Evolutionary conservation across 2,329 filamentous ascomycete species (phyloP).

Genomic region (Botrytis sinoallii): DNA sequence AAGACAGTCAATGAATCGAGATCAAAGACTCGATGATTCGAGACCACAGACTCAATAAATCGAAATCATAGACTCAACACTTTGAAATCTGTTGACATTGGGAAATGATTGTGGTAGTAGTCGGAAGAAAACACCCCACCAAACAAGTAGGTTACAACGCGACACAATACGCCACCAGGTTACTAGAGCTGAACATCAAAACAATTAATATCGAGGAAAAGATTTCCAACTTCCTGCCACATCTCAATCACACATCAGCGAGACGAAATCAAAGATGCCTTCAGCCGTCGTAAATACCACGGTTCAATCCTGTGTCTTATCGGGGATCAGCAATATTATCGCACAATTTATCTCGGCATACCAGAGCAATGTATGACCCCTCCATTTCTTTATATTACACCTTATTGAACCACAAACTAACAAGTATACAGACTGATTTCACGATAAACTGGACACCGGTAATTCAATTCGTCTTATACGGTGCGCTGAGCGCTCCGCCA

Average conservation of each 20-base stretch:
- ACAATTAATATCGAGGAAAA: background rate
- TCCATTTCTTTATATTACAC: background rate
- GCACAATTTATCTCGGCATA: slow-evolving; percentile 69
- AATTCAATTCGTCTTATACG: slow-evolving; percentile 74
- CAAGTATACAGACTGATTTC: slow-evolving; percentile 51
- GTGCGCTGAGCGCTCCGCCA: slow-evolving; percentile 69
- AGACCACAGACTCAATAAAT: background rate
- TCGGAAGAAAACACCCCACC: background rate
- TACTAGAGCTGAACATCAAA: background rate
- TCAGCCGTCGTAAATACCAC: slow-evolving; percentile 16
- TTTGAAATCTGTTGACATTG: background rate
- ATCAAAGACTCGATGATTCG: background rate
- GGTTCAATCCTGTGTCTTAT: slow-evolving; percentile 15
- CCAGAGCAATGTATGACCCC: slow-evolving; percentile 37
- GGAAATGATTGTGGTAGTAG: background rate
- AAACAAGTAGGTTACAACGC: background rate
- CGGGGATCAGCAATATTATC: slow-evolving; percentile 45
- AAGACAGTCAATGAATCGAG: background rate
- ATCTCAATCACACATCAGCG: background rate
- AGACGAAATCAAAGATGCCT: slow-evolving; percentile 7
- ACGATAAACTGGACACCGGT: slow-evolving; percentile 64
- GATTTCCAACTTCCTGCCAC: background rate
- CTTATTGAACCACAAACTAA: background rate
- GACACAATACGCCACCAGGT: background rate
- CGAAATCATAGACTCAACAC: background rate